These are phyloP conservation scores for Blastocystis sp. DNA, from an alignment of 352 stramenopile species.

Conservation along the genomic window DNA sequence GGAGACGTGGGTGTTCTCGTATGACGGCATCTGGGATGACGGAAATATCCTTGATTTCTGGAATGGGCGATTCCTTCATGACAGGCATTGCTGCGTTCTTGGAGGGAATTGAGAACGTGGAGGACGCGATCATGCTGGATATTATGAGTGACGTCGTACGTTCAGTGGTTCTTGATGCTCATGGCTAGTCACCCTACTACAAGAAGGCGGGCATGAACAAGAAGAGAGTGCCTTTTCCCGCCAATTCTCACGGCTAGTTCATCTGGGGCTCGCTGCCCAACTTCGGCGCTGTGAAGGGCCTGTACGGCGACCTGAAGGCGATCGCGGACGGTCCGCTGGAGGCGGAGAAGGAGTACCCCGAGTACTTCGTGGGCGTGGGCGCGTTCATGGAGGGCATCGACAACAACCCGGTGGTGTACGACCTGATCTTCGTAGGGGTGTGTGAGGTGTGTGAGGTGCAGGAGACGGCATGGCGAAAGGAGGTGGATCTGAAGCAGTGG, in stretches of 20 bases:
- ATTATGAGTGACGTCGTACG: slow-evolving; percentile 75
- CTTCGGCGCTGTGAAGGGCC: slow-evolving; percentile 79
- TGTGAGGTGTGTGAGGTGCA: slow-evolving; percentile 55
- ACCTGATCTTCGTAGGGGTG: slow-evolving; percentile 73
- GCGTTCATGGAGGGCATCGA: slow-evolving; percentile 83
- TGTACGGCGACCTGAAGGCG: slow-evolving; percentile 78
- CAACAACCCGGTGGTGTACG: slow-evolving; percentile 82
- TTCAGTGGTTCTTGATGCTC: background rate
- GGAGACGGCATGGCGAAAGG: slow-evolving; percentile 6
- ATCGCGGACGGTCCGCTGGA: slow-evolving; percentile 75
- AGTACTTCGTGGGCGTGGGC: slow-evolving; percentile 78
- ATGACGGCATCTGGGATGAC: background rate
- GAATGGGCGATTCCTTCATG: background rate
- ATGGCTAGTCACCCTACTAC: background rate
- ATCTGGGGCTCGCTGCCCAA: slow-evolving; percentile 83
- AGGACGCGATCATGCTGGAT: slow-evolving; percentile 80
- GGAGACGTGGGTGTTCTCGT: background rate
- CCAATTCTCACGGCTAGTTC: slow-evolving; percentile 81
- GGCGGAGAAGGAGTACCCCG: slow-evolving; percentile 74
- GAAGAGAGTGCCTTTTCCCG: slow-evolving; percentile 75
- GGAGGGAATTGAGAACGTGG: slow-evolving; percentile 74
- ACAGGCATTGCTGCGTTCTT: slow-evolving; percentile 65
- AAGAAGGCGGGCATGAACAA: slow-evolving; percentile 77
- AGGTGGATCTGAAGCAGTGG: slow-evolving; percentile 74
- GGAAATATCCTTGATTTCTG: slow-evolving; percentile 67